phyloP scores from a whole-genome alignment of 2,329 filamentous ascomycete genomes.

The Xylaria sp. region DNA sequence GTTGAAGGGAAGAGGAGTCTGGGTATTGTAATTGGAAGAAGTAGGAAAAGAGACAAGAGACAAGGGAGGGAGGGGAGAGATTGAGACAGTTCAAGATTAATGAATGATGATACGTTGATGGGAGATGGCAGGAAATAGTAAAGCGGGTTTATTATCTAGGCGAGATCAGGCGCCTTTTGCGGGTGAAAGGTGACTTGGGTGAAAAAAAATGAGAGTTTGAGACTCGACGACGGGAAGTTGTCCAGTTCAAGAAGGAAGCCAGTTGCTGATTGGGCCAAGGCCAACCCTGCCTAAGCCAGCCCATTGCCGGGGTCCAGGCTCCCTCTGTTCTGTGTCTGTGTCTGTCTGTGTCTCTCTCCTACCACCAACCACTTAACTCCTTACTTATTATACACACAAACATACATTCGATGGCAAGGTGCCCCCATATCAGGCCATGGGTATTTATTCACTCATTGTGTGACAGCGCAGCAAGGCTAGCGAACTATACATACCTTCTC shows the following conservation, averaged over 20 bases:
- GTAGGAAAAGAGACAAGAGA: conserved; percentile 4
- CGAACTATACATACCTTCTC: not conserved
- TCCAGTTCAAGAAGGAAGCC: conserved; percentile 36
- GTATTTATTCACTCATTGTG: not conserved
- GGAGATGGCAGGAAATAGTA: conserved; percentile 25
- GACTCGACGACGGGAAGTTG: conserved; percentile 30
- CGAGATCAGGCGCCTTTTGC: conserved; percentile 26
- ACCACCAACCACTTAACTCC: not conserved
- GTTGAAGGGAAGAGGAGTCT: conserved; percentile 13
- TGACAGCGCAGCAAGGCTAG: not conserved
- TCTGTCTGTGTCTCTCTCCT: not conserved
- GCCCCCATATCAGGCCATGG: not conserved
- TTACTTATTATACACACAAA: not conserved
- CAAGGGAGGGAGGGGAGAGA: conserved; percentile 12
- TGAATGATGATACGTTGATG: conserved; percentile 1
- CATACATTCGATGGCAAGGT: not conserved
- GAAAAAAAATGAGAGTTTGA: conserved; percentile 28
- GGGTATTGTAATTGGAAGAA: conserved; percentile 17
- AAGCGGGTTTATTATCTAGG: conserved; percentile 10
- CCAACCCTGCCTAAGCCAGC: conserved; percentile 28
- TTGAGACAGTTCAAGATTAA: conserved; percentile 4
- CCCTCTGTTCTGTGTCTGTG: not conserved
- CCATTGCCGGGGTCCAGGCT: conserved; percentile 10
- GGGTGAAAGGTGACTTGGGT: conserved; percentile 21
- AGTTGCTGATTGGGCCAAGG: conserved; percentile 38